Conservation (phyloP, 2,329 filamentous ascomycete species). For the Sporothrix inflata region DNA sequence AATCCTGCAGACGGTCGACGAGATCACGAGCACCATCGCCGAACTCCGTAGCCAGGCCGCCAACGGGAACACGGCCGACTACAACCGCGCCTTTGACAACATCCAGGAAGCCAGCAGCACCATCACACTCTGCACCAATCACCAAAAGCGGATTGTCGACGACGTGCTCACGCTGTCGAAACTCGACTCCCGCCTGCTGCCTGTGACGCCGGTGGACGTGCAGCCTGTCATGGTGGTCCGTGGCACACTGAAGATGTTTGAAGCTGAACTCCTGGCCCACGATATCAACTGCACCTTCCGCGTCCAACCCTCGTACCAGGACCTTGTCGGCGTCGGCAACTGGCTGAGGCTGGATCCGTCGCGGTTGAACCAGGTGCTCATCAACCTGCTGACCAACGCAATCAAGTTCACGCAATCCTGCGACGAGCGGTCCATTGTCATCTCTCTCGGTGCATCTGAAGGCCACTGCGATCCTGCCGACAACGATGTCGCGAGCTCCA, state of each 20-base stretch:
- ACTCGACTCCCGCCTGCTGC: conserved; percentile 73
- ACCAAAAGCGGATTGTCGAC: conserved; percentile 77
- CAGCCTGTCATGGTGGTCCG: conserved; percentile 68
- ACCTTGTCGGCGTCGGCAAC: conserved; percentile 59
- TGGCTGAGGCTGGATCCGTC: conserved; percentile 79
- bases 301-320: conserved; percentile 68
- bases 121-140: conserved; percentile 77
- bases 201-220: conserved; percentile 70
- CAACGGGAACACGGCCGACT: not conserved
- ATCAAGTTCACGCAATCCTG: conserved; percentile 68
- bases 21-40: conserved; percentile 61
- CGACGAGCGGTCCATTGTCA: conserved; percentile 61
- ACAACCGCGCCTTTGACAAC: conserved; percentile 52
- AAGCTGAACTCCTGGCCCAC: conserved; percentile 72
- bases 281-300: conserved; percentile 72
- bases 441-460: conserved; percentile 66
- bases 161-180: conserved; percentile 74
- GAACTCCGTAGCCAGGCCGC: conserved; percentile 42
- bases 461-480: conserved; percentile 16
- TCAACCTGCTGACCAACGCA: conserved; percentile 73
- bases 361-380: conserved; percentile 71
- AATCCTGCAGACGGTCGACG: conserved; percentile 75
- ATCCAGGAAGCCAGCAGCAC: conserved; percentile 78
- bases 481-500: not conserved
- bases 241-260: conserved; percentile 75